These are phyloP conservation scores for Dactylellina drechsleri DNA, from an alignment of 2,329 filamentous ascomycete species.

Conservation along the genomic window DNA sequence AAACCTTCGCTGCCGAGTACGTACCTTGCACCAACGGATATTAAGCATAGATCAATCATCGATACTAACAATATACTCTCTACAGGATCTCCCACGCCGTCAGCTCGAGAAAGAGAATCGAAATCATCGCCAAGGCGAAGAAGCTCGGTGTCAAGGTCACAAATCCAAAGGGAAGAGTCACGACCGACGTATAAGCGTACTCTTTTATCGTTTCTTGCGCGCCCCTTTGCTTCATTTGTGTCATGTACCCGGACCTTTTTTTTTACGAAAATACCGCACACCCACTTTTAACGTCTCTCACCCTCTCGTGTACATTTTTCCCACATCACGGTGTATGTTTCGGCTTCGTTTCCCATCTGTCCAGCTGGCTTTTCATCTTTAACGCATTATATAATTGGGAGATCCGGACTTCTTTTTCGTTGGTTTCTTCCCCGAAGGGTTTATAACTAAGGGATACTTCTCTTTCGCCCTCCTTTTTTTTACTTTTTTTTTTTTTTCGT, in stretches of 20 bases:
- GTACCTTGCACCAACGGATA: conserved; percentile 61
- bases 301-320: conserved; percentile 50
- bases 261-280: conserved; percentile 45
- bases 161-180: conserved; percentile 98
- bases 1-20: conserved; percentile 98
- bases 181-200: conserved; percentile 79
- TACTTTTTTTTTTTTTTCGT: conserved; percentile 44
- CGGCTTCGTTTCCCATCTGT: conserved; percentile 45
- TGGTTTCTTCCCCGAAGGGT: conserved; percentile 2
- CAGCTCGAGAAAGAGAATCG: conserved; percentile 97
- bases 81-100: conserved; percentile 94
- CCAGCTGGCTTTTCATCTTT: conserved; percentile 31
- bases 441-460: conserved; percentile 11
- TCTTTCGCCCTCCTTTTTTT: conserved; percentile 38
- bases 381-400: conserved; percentile 54
- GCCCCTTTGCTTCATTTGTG: conserved; percentile 3
- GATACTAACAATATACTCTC: conserved; percentile 61
- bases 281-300: conserved; percentile 9
- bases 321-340: conserved; percentile 50
- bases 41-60: not conserved
- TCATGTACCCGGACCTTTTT: conserved; percentile 31
- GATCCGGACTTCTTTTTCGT: conserved; percentile 14
- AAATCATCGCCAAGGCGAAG: conserved; percentile 97
- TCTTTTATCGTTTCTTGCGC: not conserved
- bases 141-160: conserved; percentile 99